Evolutionary conservation across 306 rosid genomes (phyloP).

Genomic region (Prinsepia uniflora): DNA sequence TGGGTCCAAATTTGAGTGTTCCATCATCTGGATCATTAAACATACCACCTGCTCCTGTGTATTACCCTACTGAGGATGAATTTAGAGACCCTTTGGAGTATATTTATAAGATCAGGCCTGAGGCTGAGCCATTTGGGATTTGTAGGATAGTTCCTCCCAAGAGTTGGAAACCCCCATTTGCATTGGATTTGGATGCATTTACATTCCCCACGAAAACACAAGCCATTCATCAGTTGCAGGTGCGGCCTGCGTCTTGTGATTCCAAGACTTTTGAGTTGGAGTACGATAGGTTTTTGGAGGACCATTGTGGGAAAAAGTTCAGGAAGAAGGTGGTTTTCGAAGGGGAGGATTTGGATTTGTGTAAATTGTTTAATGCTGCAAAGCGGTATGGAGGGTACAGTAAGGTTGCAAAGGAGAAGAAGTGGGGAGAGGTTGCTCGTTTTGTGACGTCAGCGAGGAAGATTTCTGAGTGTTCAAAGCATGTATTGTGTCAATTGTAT

Average conservation of each 20-base stretch:
- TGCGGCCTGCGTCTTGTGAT: slow-evolving; percentile 68
- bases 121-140: slow-evolving; percentile 88
- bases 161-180: slow-evolving; percentile 93
- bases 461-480: slow-evolving; percentile 80
- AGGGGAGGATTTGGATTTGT: slow-evolving; percentile 82
- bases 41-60: slow-evolving; percentile 77
- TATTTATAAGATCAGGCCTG: slow-evolving; percentile 72
- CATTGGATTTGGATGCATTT: slow-evolving; percentile 56
- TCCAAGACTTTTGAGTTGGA: slow-evolving; percentile 84
- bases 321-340: slow-evolving; percentile 75
- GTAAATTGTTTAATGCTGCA: slow-evolving; percentile 73
- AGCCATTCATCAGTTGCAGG: slow-evolving; percentile 90
- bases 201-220: slow-evolving; percentile 84
- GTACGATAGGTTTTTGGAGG: slow-evolving; percentile 74
- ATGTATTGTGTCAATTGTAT: slow-evolving; percentile 73
- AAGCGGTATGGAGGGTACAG: slow-evolving; percentile 86
- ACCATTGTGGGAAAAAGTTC: slow-evolving; percentile 52
- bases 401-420: slow-evolving; percentile 69
- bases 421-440: slow-evolving; percentile 84
- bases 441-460: slow-evolving; percentile 50
- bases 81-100: slow-evolving; percentile 86
- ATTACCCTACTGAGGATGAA: slow-evolving; percentile 79
- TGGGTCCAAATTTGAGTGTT: slow-evolving; percentile 57
- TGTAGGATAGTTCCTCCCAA: slow-evolving; percentile 89
- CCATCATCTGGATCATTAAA: slow-evolving; percentile 38